Evolutionary conservation across 2,329 filamentous ascomycete species (phyloP).

Genomic region (Fusarium concolor): DNA sequence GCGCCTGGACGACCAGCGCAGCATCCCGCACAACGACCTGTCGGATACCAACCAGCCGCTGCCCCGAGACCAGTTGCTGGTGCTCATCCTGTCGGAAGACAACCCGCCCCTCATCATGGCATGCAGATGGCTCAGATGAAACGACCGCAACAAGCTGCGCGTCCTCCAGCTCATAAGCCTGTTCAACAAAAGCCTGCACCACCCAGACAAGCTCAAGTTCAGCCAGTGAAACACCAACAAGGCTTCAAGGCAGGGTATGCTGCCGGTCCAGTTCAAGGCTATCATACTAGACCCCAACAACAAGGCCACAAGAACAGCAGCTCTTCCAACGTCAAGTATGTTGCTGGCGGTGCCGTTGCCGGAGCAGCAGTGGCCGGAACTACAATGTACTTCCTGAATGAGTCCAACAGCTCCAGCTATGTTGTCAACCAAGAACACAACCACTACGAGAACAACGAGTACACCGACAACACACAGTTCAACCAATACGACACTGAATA

Average conservation of each 20-base stretch:
- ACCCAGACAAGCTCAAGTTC: background rate
- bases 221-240: background rate
- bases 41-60: constrained; percentile 9
- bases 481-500: background rate
- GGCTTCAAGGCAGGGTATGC: background rate
- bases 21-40: background rate
- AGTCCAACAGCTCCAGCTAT: constrained; percentile 15
- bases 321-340: constrained; percentile 8
- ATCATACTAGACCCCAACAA: background rate
- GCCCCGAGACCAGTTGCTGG: constrained; percentile 11
- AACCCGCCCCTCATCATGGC: constrained; percentile 9
- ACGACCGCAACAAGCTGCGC: constrained; percentile 10
- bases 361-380: constrained; percentile 4
- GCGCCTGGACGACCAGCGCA: background rate
- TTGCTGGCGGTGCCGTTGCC: background rate
- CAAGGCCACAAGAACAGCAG: constrained; percentile 8
- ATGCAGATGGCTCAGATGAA: constrained; percentile 30
- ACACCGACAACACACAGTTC: background rate
- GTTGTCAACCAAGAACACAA: constrained; percentile 6
- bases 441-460: constrained; percentile 9
- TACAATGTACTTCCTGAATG: constrained; percentile 10
- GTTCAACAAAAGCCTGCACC: constrained; percentile 1
- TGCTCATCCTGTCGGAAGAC: constrained; percentile 15
- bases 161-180: background rate
- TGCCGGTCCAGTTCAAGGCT: background rate